Base-by-base conservation (phyloP, 192 early-diverging fungal species). In the Coemansia sp. region DNA sequence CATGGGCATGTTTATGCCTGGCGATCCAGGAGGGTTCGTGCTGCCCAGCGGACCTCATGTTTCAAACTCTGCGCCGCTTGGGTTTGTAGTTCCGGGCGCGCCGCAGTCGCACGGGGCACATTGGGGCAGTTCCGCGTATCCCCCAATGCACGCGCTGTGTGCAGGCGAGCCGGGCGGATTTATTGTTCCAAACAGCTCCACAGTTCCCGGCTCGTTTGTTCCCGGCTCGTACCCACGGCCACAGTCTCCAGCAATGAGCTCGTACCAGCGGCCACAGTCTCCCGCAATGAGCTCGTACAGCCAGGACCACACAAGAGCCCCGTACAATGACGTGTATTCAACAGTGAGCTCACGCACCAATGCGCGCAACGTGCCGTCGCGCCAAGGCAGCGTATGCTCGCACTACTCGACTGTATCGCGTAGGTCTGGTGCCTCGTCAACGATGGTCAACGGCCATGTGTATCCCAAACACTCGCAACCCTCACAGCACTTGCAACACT, bases 1-100 rank as follows among this genome's bases (percentile, higher is more conserved):
- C 4, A 41, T 52, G 38, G 60, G 66, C 35, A 52, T 62, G 59
- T 72, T 72, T 38, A 59, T 69, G 66, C 66, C 70, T 2, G 66
- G 75, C 29, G 75, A 78, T 41, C 75, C 75, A 2, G 75, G 75
- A 2, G 70, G 75, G 0, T 78, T 78, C 49, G 62, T 78, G 21
- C 5, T 72, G 43, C 75, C 70, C 4, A n/a, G 10, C 38, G 12
- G 41, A 0, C 66, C 58, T 10, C 51, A 35, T 11, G 23, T 45
- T 17, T 9, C 22, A 12, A n/a, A 55, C 22, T 41, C 32, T 5
- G 25, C 61, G 4, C 75, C 75, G 22, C 51, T 70, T 22, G 69
- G 74, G 4, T 76, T 76, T 76, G 62, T 70, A 11, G 15, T 62
- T 4, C 74, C 74, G 2, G 56, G 32, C 6, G 48, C 47, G 47